A percentile compares a stretch with the other conserved stretches of the same genome.
These are phyloP conservation scores for Pachysandra terminalis DNA, from an alignment of 164 flowering plant species.

Conservation along the genomic window DNA sequence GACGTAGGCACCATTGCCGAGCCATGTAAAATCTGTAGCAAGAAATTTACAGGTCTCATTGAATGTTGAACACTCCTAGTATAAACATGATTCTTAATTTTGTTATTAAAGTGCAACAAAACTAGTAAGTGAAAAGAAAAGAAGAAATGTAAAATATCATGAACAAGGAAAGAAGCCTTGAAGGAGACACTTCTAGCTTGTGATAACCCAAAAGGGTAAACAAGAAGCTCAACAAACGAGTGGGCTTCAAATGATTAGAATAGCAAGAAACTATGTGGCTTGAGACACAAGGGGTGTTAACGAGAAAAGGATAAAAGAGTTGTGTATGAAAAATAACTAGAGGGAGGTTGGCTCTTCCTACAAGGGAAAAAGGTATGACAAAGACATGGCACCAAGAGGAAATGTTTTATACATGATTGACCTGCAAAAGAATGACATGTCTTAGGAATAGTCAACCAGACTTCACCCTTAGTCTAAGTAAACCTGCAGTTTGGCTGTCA, in stretches of 20 bases:
- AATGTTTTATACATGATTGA: slow-evolving; percentile 18
- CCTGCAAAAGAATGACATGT: slow-evolving; percentile 22
- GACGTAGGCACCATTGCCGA: no score
- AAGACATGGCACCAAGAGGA: slow-evolving; percentile 32
- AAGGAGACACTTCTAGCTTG: slow-evolving; percentile 6
- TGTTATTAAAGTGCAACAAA: not conserved
- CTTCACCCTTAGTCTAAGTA: slow-evolving; percentile 31
- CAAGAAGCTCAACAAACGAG: not conserved
- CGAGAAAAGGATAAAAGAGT: not conserved
- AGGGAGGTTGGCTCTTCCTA: slow-evolving; percentile 18
- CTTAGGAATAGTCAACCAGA: slow-evolving; percentile 17
- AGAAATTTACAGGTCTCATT: no score
- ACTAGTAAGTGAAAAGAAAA: no score
- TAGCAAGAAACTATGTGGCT: slow-evolving; percentile 5
- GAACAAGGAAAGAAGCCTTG: not conserved
- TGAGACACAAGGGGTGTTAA: slow-evolving; percentile 11
- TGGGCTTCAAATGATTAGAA: not conserved
- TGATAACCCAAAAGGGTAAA: slow-evolving; percentile 7
- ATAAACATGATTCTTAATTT: not conserved
- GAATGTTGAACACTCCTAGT: no score
- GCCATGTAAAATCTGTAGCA: no score
- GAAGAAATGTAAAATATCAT: not conserved
- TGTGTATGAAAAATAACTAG: not conserved
- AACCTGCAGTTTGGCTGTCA: slow-evolving; percentile 8
- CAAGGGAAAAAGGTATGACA: slow-evolving; percentile 26